Conservation (phyloP, 495 filamentous ascomycete species). For the Pseudevernia furfuracea region DNA sequence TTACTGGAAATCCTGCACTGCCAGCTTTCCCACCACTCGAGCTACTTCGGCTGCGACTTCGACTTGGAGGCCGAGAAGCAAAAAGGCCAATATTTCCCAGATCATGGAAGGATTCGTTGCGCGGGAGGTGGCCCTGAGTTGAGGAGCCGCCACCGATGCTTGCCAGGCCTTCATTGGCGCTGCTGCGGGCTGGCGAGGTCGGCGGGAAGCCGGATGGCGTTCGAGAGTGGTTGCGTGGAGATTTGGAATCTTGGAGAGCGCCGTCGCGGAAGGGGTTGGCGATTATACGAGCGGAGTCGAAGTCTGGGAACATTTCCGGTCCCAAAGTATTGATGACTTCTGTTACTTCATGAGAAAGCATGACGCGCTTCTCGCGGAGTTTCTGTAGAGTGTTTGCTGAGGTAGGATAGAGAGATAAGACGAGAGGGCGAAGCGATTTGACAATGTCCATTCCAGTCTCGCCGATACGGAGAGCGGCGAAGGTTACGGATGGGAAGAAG, state of each 20-base stretch:
- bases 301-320: conserved; percentile 95
- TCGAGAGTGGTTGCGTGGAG: conserved; percentile 22
- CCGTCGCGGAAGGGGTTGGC: conserved; percentile 50
- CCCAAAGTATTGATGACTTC: conserved; percentile 90
- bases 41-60: conserved; percentile 64
- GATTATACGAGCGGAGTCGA: conserved; percentile 75
- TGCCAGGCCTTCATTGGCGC: conserved; percentile 20
- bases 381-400: conserved; percentile 76
- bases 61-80: conserved; percentile 66
- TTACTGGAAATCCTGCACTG: conserved; percentile 55
- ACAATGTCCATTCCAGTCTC: conserved; percentile 97
- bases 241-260: conserved; percentile 25
- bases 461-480: conserved; percentile 88
- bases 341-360: conserved; percentile 75
- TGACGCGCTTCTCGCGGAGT: conserved; percentile 62
- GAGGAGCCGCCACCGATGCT: conserved; percentile 33
- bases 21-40: conserved; percentile 51
- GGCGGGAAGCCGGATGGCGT: conserved; percentile 18
- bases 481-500: conserved; percentile 82
- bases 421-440: conserved; percentile 84
- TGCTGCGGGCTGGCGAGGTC: conserved; percentile 5
- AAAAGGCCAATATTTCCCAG: conserved; percentile 82
- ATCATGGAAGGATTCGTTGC: conserved; percentile 88
- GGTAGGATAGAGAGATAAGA: conserved; percentile 79
- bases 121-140: conserved; percentile 52